Percentiles rank a stretch among this genome's conserved stretches.
Evolutionary conservation across 129 eudicot genomes (phyloP).

Genomic region (Arctium lappa): DNA sequence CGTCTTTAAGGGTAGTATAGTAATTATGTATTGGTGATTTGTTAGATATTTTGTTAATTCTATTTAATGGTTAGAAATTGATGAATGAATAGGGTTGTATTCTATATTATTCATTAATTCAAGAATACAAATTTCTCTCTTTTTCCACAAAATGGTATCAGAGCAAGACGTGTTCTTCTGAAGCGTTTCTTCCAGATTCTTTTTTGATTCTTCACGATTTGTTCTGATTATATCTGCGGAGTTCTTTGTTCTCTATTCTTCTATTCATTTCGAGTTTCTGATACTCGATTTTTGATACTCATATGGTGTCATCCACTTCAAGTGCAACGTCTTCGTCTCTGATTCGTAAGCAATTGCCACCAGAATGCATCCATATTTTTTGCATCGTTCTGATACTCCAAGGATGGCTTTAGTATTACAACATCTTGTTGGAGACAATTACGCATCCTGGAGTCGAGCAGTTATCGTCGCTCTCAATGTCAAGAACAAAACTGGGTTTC

Average conservation of each 20-base stretch:
- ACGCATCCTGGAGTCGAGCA: neutral
- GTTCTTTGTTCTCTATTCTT: neutral
- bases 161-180: neutral
- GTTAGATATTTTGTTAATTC: neutral
- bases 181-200: neutral
- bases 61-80: neutral
- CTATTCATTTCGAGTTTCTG: no score
- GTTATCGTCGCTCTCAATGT: neutral
- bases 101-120: no score
- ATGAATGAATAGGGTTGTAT: neutral
- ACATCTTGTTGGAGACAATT: neutral
- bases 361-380: neutral
- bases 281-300: neutral
- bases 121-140: no score
- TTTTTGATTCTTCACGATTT: no score
- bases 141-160: neutral
- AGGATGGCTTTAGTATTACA: neutral
- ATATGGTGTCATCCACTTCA: neutral
- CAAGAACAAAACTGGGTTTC: neutral
- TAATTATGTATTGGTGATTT: no score
- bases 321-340: neutral
- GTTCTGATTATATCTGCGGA: neutral
- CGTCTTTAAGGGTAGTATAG: no score
- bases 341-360: neutral
- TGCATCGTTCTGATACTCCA: neutral